phyloP scores from a whole-genome alignment of 345 rosid genomes.

The Syzygium grande region DNA sequence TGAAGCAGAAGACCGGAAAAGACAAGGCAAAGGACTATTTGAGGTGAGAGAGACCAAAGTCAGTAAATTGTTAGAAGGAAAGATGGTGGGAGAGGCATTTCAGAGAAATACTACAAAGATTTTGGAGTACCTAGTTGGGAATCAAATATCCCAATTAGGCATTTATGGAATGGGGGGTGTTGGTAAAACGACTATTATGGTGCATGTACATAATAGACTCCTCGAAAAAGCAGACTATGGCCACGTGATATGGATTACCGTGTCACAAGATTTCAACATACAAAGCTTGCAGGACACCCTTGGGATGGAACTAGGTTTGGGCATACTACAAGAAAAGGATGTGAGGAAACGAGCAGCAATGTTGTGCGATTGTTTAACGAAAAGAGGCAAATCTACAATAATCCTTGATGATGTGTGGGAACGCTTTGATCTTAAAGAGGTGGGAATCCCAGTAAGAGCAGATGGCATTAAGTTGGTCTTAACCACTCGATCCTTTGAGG shows the following conservation, averaged over 20 bases:
- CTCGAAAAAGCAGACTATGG: background rate
- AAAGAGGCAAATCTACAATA: background rate
- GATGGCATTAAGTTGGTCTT: background rate
- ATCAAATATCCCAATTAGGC: background rate
- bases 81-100: background rate
- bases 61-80: no score
- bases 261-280: background rate
- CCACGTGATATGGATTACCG: background rate
- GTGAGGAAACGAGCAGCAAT: background rate
- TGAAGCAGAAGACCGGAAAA: background rate
- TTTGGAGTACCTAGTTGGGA: background rate
- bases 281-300: background rate
- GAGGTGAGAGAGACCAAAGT: background rate
- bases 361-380: background rate
- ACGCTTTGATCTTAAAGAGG: background rate
- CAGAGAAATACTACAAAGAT: accelerated
- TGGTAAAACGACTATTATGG: background rate
- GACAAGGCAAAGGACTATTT: background rate
- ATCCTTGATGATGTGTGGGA: background rate
- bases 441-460: background rate
- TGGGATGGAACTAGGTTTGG: accelerated
- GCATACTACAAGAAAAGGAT: accelerated
- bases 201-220: background rate
- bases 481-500: background rate
- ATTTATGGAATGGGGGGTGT: background rate